Conservation (phyloP, 768 basidiomycete species). For the Rubroboletus satanas region DNA sequence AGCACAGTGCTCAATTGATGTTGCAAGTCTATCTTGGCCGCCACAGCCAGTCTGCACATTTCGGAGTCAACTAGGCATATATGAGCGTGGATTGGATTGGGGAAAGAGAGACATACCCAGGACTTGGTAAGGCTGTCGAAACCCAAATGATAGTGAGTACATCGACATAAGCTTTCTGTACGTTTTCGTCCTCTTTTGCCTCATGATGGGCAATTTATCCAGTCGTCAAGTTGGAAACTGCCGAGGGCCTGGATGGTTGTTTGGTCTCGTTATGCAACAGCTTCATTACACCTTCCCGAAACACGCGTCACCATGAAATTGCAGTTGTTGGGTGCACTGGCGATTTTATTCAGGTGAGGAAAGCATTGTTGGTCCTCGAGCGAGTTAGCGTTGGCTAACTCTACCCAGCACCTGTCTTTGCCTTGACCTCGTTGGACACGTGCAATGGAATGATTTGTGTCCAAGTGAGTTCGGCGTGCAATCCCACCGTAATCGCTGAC, state of each 20-base stretch:
- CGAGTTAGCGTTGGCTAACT: not conserved
- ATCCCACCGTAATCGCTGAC: slow-evolving; percentile 11
- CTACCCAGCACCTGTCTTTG: slow-evolving; percentile 32
- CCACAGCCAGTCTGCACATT: slow-evolving; percentile 67
- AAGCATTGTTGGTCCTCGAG: not conserved
- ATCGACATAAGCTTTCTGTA: slow-evolving; percentile 93
- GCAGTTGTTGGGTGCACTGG: slow-evolving; percentile 2
- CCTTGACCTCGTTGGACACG: slow-evolving; percentile 55
- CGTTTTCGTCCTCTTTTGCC: slow-evolving; percentile 92
- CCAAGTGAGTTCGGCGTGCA: slow-evolving; percentile 38
- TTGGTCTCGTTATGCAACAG: slow-evolving; percentile 23
- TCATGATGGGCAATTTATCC: slow-evolving; percentile 48
- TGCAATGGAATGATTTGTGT: slow-evolving; percentile 73
- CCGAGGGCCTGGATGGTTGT: slow-evolving; percentile 8
- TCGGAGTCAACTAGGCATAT: slow-evolving; percentile 69
- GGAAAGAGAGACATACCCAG: slow-evolving; percentile 52
- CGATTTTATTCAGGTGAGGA: slow-evolving; percentile 16
- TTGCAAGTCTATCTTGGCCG: slow-evolving; percentile 69
- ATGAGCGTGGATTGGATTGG: slow-evolving; percentile 4
- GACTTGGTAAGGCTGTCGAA: slow-evolving; percentile 91
- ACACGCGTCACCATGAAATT: slow-evolving; percentile 16
- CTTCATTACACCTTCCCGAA: not conserved
- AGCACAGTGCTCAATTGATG: slow-evolving; percentile 75
- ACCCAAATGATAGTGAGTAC: slow-evolving; percentile 83
- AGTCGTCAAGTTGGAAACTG: not conserved